Percentiles rank a stretch among this genome's conserved stretches.
Conservation (phyloP, 2,329 filamentous ascomycete genomes). For the Colletotrichum musicola region DNA sequence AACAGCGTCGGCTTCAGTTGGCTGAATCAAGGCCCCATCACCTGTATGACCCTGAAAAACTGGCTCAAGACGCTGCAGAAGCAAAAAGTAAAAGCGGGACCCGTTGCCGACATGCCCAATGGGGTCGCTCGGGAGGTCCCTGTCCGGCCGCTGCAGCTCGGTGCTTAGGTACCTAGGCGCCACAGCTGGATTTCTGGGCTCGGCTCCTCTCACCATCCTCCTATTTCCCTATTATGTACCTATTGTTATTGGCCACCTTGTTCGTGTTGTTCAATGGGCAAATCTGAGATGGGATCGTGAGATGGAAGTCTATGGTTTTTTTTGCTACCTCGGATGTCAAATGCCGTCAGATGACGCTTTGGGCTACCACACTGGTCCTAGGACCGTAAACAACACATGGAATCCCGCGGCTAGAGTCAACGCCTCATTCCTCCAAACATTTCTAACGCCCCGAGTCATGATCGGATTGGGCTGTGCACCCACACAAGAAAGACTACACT, state of each 20-base stretch:
- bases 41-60: slow-evolving; percentile 26
- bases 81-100: slow-evolving; percentile 1
- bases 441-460: slow-evolving; percentile 15
- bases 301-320: not conserved
- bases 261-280: slow-evolving; percentile 7
- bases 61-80: slow-evolving; percentile 16
- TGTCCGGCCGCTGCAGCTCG: slow-evolving; percentile 27
- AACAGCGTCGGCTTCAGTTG: slow-evolving; percentile 16
- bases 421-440: slow-evolving; percentile 2
- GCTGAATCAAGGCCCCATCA: slow-evolving; percentile 2
- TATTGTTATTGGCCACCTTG: not conserved
- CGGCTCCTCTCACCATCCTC: slow-evolving; percentile 27
- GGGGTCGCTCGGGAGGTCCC: slow-evolving; percentile 23
- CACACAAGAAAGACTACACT: slow-evolving; percentile 10
- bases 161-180: slow-evolving; percentile 21
- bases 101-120: slow-evolving; percentile 5
- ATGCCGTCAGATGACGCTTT: slow-evolving; percentile 2
- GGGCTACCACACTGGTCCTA: not conserved
- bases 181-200: slow-evolving; percentile 8
- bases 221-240: slow-evolving; percentile 29
- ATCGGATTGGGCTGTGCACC: slow-evolving; percentile 10
- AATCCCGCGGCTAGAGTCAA: not conserved
- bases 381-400: not conserved
- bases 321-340: slow-evolving; percentile 7
- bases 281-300: not conserved